Conservation (phyloP, 108 stramenopile species). For the Ochromonas danica region DNA sequence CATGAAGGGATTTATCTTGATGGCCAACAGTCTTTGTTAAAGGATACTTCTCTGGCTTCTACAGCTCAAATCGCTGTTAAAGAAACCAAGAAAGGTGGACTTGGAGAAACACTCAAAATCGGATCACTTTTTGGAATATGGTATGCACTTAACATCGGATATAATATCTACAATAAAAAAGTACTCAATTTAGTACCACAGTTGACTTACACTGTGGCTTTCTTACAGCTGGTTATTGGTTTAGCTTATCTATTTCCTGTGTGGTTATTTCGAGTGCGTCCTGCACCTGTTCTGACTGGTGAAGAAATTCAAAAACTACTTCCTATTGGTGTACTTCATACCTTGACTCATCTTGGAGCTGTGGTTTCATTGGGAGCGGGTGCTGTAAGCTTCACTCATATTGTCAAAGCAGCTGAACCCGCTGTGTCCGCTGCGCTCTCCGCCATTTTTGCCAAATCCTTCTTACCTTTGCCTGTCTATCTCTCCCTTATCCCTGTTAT, state of each 20-base stretch:
- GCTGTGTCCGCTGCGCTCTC: constrained; percentile 89
- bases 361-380: constrained; percentile 94
- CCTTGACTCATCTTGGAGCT: constrained; percentile 90
- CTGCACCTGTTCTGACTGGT: constrained; percentile 78
- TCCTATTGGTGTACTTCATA: constrained; percentile 92
- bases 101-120: constrained; percentile 71
- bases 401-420: constrained; percentile 98
- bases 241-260: constrained; percentile 78
- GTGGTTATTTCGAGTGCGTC: constrained; percentile 78
- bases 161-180: constrained; percentile 98
- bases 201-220: constrained; percentile 90
- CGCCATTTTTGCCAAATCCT: constrained; percentile 77
- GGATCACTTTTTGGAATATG: constrained; percentile 88
- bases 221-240: constrained; percentile 90
- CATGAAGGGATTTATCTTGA: no score
- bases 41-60: no score
- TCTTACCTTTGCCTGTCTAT: constrained; percentile 79
- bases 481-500: constrained; percentile 83
- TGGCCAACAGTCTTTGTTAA: no score
- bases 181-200: constrained; percentile 77
- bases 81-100: constrained; percentile 10
- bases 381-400: constrained; percentile 98
- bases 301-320: constrained; percentile 81
- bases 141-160: constrained; percentile 97
- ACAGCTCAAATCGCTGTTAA: no score